phyloP scores from a whole-genome alignment of 306 rosid genomes.

The Quercus wislizeni region DNA sequence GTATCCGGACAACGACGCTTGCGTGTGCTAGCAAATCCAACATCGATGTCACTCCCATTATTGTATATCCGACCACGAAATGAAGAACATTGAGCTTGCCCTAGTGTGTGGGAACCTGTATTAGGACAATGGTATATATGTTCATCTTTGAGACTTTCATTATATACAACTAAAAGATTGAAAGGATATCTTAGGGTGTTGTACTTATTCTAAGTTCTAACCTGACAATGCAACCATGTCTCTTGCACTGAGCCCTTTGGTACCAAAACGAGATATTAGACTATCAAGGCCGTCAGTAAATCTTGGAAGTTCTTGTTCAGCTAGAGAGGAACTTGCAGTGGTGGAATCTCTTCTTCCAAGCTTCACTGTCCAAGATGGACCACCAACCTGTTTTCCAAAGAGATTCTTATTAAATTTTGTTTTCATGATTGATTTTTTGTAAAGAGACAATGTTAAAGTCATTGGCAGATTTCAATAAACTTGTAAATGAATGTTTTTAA shows the following conservation, averaged over 20 bases:
- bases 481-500: too few species aligned
- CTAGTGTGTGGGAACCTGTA: slow-evolving; percentile 51
- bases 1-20: slow-evolving; percentile 37
- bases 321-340: slow-evolving; percentile 13
- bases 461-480: too few species aligned
- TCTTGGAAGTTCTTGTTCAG: slow-evolving; percentile 23
- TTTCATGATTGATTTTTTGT: background rate
- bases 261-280: slow-evolving; percentile 10
- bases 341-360: slow-evolving; percentile 41
- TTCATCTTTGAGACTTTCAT: background rate
- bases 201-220: background rate
- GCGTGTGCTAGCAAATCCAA: slow-evolving; percentile 45
- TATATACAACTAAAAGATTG: background rate
- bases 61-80: slow-evolving; percentile 50
- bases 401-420: too few species aligned
- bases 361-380: slow-evolving; percentile 42
- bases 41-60: slow-evolving; percentile 43
- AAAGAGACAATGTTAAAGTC: too few species aligned
- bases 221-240: slow-evolving; percentile 39
- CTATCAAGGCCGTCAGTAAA: slow-evolving; percentile 19
- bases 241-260: slow-evolving; percentile 25
- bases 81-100: slow-evolving; percentile 48
- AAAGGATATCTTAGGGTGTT: background rate
- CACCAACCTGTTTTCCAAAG: slow-evolving; percentile 5
- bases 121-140: background rate